Base-by-base conservation (phyloP, 768 basidiomycete species). In the Xerocomus brunneocitrinus region DNA sequence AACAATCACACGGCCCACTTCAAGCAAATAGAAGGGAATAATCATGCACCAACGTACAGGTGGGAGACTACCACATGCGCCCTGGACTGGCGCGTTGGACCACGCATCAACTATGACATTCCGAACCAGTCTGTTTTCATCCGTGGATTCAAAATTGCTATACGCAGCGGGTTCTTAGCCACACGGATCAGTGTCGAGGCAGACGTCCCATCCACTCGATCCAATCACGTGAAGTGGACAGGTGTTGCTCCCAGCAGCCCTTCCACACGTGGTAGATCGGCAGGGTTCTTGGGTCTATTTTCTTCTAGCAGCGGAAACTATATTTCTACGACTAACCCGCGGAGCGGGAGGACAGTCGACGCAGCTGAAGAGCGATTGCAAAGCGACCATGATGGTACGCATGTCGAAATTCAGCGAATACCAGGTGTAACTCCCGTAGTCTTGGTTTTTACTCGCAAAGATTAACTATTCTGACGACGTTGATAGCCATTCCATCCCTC, bases 51-150 rank as follows among this genome's bases (percentile, higher is more conserved):
- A 0, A 41, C 35, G 1, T 65, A 54, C 13, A 43, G 36, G 0
- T 61, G 63, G 60, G 53, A 59, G 7, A 51, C 55, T 0, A 55
- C 46, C 0, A 54, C 46, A 6, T 45, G 48, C 4, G 27, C 53
- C 3, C 1, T 60, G 2, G 53, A 60, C 6, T 53, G 51, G 52
- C 61, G 58, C 5, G 50, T 12, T 3, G 61, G 61, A 8, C 61
- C 62, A 7, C 3, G 3, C 2, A 34, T 28, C 0, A 10, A 43
- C 2, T 31, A 40, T n/a, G 49, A 30, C 0, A 19, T 28, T 0
- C 49, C 58, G 6, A 68, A 68, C 19, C 68, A 70, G 41, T 27
- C 59, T 2, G 55, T 68, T 1, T 69, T 69, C 16, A 63, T 69
- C 8, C 59, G 57, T 4, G 67, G 68, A 7, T 62, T 62, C 38